Evolutionary conservation across 2,329 filamentous ascomycete genomes (phyloP).

Genomic region (Phoma sp.): DNA sequence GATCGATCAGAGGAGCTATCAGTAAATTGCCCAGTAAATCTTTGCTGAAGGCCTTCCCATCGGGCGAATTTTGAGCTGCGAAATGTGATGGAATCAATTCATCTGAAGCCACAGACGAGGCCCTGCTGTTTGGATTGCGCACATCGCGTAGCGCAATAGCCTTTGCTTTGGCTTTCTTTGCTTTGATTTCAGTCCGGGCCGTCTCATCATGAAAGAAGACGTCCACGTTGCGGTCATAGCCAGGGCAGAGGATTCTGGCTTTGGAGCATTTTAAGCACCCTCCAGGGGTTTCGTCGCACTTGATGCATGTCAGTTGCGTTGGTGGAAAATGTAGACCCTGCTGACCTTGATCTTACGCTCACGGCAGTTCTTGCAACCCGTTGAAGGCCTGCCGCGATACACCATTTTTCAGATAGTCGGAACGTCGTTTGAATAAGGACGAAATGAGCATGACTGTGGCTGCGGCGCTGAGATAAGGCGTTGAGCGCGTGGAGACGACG

Average conservation of each 20-base stretch:
- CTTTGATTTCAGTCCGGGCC: constrained; percentile 34
- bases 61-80: constrained; percentile 6
- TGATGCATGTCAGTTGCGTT: neutral
- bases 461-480: neutral
- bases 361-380: constrained; percentile 47
- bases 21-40: constrained; percentile 21
- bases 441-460: neutral
- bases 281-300: constrained; percentile 43
- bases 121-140: neutral
- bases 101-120: neutral
- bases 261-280: constrained; percentile 39
- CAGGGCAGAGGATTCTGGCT: constrained; percentile 36
- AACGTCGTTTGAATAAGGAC: neutral
- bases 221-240: constrained; percentile 41
- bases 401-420: constrained; percentile 31
- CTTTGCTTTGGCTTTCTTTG: constrained; percentile 40
- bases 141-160: constrained; percentile 37
- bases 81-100: neutral
- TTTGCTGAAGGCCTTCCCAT: neutral
- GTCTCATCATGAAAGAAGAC: constrained; percentile 44
- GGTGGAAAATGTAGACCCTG: too few species aligned
- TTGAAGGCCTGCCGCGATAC: constrained; percentile 44
- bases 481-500: neutral
- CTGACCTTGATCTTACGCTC: constrained; percentile 52
- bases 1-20: constrained; percentile 35